A percentile compares a stretch with the other conserved stretches of the same genome.
Conservation (phyloP, 208 protist species). For the Acanthamoeba triangularis region DNA sequence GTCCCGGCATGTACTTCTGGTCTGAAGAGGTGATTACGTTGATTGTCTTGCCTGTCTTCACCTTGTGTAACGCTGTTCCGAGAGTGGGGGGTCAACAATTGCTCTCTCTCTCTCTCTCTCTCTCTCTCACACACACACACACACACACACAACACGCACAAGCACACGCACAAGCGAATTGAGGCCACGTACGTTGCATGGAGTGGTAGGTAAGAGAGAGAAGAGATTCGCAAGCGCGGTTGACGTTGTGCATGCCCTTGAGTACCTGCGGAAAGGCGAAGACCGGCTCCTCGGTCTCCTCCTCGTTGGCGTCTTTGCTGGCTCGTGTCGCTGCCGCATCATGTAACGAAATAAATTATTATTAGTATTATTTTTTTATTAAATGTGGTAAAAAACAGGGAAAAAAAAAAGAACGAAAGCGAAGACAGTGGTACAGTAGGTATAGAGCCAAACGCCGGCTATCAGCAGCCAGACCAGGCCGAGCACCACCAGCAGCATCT, state of each 20-base stretch:
- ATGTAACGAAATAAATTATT: too few relatives aligned
- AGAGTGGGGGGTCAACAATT: too few relatives aligned
- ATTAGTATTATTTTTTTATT: too few relatives aligned
- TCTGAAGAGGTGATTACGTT: neutral
- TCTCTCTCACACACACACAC: neutral
- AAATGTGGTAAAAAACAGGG: too few relatives aligned
- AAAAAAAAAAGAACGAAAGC: too few relatives aligned
- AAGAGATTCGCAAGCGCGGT: neutral
- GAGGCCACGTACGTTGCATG: neutral
- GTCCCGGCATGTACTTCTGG: constrained; percentile 29
- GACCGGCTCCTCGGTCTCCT: neutral
- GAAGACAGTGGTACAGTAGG: too few relatives aligned
- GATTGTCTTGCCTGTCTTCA: neutral
- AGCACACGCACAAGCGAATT: neutral
- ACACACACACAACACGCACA: neutral
- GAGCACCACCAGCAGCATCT: too few relatives aligned
- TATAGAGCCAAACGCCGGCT: too few relatives aligned
- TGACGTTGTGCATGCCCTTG: neutral
- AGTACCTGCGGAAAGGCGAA: neutral
- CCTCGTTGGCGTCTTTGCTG: too few relatives aligned
- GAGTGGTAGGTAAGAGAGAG: neutral
- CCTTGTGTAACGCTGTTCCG: neutral
- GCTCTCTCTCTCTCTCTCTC: too few relatives aligned
- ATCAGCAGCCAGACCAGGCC: too few relatives aligned
- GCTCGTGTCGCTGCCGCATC: too few relatives aligned